These are phyloP conservation scores for Vicia faba DNA, from an alignment of 306 rosid genomes.

Conservation along the genomic window DNA sequence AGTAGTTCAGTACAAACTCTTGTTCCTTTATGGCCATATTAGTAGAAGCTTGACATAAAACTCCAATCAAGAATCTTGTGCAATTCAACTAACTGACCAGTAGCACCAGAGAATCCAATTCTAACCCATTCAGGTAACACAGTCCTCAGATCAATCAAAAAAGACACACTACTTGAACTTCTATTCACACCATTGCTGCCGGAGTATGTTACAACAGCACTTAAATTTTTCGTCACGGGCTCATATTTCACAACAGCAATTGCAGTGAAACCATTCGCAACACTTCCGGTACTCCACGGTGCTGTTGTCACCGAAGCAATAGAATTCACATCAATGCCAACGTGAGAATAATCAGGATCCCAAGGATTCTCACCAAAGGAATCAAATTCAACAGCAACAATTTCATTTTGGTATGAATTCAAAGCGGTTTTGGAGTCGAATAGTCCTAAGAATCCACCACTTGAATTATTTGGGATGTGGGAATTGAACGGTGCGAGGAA, in stretches of 20 bases:
- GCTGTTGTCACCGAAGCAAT: conserved; percentile 33
- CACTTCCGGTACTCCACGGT: conserved; percentile 3
- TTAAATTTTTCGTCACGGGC: conserved; percentile 18
- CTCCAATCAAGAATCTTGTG: conserved; percentile 39
- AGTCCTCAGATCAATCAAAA: conserved; percentile 41
- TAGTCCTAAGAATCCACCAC: conserved; percentile 50
- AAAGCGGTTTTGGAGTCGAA: conserved; percentile 34
- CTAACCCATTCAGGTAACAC: conserved; percentile 53
- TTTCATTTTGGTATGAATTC: conserved; percentile 33
- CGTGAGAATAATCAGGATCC: conserved; percentile 37
- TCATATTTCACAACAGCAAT: conserved; percentile 44
- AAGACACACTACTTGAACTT: conserved; percentile 10
- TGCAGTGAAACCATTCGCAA: not conserved
- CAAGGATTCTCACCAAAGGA: conserved; percentile 38
- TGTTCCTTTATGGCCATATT: not conserved
- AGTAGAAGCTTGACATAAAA: conserved; percentile 36
- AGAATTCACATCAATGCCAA: conserved; percentile 49
- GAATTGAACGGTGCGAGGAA: conserved; percentile 47
- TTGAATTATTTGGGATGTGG: conserved; percentile 30
- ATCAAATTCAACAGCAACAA: conserved; percentile 51
- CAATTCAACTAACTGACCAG: conserved; percentile 30
- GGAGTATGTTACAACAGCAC: conserved; percentile 29
- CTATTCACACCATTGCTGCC: not conserved
- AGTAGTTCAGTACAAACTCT: no score
- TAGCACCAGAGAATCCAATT: conserved; percentile 53